These are phyloP conservation scores for Microcyclosporella mali DNA, from an alignment of 2,329 filamentous ascomycete genomes.

Conservation along the genomic window DNA sequence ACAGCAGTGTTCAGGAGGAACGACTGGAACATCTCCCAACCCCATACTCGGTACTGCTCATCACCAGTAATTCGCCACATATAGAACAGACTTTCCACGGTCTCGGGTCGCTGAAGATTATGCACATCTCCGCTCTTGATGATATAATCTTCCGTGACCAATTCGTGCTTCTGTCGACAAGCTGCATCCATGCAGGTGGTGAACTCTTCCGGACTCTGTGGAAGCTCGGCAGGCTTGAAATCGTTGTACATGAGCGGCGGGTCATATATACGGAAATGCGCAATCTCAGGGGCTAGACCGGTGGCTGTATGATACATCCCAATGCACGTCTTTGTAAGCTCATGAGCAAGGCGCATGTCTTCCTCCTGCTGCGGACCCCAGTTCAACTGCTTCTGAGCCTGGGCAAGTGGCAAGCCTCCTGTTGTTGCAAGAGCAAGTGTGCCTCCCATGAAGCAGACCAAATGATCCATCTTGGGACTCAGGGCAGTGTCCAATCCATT, in stretches of 20 bases:
- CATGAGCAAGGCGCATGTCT: constrained; percentile 78
- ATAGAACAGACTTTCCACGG: constrained; percentile 92
- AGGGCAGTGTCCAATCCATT: constrained; percentile 60
- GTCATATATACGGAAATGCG: constrained; percentile 72
- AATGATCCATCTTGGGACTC: constrained; percentile 92
- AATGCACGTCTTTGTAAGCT: constrained; percentile 96
- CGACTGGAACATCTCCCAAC: constrained; percentile 95
- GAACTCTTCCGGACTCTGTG: constrained; percentile 43
- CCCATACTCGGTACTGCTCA: constrained; percentile 84
- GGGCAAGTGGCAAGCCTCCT: constrained; percentile 65
- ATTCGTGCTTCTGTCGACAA: constrained; percentile 47
- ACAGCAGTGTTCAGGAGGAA: constrained; percentile 84
- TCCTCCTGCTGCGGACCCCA: constrained; percentile 79
- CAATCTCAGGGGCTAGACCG: constrained; percentile 89
- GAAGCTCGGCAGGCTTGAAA: constrained; percentile 43
- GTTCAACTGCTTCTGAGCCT: constrained; percentile 61
- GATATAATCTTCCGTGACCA: constrained; percentile 66
- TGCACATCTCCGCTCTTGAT: constrained; percentile 80
- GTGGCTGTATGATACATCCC: constrained; percentile 94
- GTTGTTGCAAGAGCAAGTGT: constrained; percentile 88
- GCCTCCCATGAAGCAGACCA: constrained; percentile 95
- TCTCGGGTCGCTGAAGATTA: constrained; percentile 92
- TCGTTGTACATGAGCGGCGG: constrained; percentile 59
- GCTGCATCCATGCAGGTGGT: constrained; percentile 22
- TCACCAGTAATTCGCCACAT: constrained; percentile 98